Conservation (phyloP, 1,139 yeast species). For the Candida neerlandica region DNA sequence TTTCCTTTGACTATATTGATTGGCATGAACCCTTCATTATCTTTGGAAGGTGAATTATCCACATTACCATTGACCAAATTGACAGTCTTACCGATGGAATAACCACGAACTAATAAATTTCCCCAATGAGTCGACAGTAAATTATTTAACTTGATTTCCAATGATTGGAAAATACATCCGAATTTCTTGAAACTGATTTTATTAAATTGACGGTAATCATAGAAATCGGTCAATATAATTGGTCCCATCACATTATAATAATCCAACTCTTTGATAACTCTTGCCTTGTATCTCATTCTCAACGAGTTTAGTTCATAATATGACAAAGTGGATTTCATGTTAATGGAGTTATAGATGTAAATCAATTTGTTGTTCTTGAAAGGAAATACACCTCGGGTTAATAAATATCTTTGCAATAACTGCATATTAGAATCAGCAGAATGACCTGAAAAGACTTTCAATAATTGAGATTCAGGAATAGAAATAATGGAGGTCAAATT, state of each 20-base stretch:
- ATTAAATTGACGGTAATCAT: constrained; percentile 54
- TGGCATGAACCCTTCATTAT: constrained; percentile 66
- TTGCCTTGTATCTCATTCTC: constrained; percentile 49
- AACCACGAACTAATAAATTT: constrained; percentile 61
- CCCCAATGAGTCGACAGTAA: constrained; percentile 43
- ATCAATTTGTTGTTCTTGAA: constrained; percentile 8
- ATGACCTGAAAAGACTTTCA: neutral
- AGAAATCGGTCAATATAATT: constrained; percentile 57
- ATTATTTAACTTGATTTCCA: constrained; percentile 50
- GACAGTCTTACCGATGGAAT: constrained; percentile 57
- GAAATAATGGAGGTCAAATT: constrained; percentile 7
- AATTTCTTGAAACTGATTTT: constrained; percentile 21
- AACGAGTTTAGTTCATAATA: constrained; percentile 41
- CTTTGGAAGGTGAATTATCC: constrained; percentile 25
- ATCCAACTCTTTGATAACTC: constrained; percentile 57
- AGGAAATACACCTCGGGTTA: constrained; percentile 8
- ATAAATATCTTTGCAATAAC: constrained; percentile 4
- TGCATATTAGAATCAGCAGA: neutral
- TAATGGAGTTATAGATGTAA: constrained; percentile 10
- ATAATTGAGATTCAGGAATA: constrained; percentile 1
- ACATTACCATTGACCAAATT: constrained; percentile 22
- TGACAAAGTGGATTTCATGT: constrained; percentile 17
- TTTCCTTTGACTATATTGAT: constrained; percentile 52
- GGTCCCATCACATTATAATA: constrained; percentile 58
- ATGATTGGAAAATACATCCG: constrained; percentile 54